Evolutionary conservation across 495 filamentous ascomycete genomes (phyloP).

Genomic region (Trichodelitschia bisporula): DNA sequence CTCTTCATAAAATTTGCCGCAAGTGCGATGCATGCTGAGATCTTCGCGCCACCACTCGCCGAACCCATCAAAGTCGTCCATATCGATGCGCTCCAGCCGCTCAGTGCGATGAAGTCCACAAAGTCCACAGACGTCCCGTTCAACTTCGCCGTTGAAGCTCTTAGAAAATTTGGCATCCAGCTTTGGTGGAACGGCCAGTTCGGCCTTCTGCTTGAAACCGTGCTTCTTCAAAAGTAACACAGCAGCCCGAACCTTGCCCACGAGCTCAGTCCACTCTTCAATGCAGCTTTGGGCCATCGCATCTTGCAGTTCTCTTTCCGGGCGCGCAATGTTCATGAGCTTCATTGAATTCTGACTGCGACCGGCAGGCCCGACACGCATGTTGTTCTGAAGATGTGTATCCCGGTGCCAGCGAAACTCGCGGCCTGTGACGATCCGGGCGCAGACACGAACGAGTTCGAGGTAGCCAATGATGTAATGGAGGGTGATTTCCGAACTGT

Average conservation of each 20-base stretch:
- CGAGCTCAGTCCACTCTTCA: conserved; percentile 40
- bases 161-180: too few species aligned
- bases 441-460: conserved; percentile 31
- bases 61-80: conserved; percentile 64
- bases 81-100: conserved; percentile 47
- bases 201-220: too few species aligned
- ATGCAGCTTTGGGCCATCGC: conserved; percentile 65
- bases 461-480: conserved; percentile 23
- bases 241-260: conserved; percentile 34
- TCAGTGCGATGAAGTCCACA: conserved; percentile 80
- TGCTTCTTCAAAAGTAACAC: conserved; percentile 29
- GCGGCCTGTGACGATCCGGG: conserved; percentile 64
- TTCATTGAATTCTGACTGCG: conserved; percentile 48
- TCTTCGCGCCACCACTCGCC: conserved; percentile 91
- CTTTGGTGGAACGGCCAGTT: too few species aligned
- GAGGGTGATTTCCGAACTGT: conserved; percentile 28
- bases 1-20: too few species aligned
- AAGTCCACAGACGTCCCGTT: too few species aligned
- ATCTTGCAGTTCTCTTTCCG: conserved; percentile 60
- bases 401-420: conserved; percentile 79
- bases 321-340: conserved; percentile 53
- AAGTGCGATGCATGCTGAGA: conserved; percentile 37
- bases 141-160: too few species aligned
- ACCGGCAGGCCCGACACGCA: conserved; percentile 56
- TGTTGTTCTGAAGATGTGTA: conserved; percentile 57